Base-by-base conservation (phyloP, 306 rosid genomes). In the Begonia masoniana region DNA sequence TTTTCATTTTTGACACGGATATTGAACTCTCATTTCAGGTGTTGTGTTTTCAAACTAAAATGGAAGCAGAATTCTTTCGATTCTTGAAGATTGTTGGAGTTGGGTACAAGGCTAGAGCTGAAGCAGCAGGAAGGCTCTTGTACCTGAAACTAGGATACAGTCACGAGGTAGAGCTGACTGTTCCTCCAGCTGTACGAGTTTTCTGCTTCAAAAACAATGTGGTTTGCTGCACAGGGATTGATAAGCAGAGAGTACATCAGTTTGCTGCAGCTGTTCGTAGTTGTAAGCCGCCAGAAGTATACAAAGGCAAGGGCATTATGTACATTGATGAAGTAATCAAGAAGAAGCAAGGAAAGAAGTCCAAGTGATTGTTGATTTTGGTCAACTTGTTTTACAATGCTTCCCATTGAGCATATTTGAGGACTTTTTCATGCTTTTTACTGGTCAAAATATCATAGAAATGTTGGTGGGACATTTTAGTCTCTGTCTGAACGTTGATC, bases 281-380 rank as follows among this genome's bases (percentile, higher is more conserved):
- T 59, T 84, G 95, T 63, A 84, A 82, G 80, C 88, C 93, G 1
- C 95, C 95, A 0, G 97, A 88, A 58, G 93, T 77, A 39, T 88
- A 88, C 79, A 88, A 88, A 78, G 95, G 97, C 69, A 88, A 88
- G 65, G 97, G 97, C 11, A 88, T 84, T 15, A 77, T 84, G 97
- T 88, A 84, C 62, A 61, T 59, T 21, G 95, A 82, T 41, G 93
- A 88, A 62, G 84, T 79, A 54, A 76, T 88, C 24, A 84, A 80
- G 74, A 82, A 73, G 74, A 84, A 88, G 41, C 84, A 74, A 66
- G 97, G 95, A 47, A 88, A 88, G 81, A 88, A 84, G 60, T 83
- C 94, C 19, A 88, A 84, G 67, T 88, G 61, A 78, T 67, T 23
- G 14, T 5, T 10, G 13, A 58, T 53, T 67, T 46, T n/a, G 36